Base-by-base conservation (phyloP, 2,329 filamentous ascomycete species). In the Alternaria brassicicola region DNA sequence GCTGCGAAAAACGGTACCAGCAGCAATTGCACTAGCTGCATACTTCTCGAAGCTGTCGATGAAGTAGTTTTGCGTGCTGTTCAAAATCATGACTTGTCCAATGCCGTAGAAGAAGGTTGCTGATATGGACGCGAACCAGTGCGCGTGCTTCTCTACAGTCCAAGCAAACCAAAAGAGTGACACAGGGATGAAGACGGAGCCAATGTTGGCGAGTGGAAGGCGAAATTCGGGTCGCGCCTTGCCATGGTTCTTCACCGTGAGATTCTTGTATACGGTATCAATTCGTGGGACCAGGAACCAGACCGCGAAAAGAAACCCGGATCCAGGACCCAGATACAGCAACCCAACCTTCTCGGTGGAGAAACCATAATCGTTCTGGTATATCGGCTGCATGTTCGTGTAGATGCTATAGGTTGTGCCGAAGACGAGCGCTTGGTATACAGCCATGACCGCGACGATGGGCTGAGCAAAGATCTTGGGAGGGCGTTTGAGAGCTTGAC, bases 31-130 rank as follows among this genome's bases (percentile, higher is more conserved):
- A 33, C 76, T 79, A 6, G 82, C 82, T 6, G 82, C 82, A 59
- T 82, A 83, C 66, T 78, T 77, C 57, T 83, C 81, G 55, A 83
- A 84, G 21, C 78, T 77, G 64, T 84, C 82, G 45, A 84, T 84
- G 65, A 83, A 84, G 67, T 84, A 84, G 51, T 85, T 85, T 52
- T 85, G 83, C 15, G 82, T 82, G 12, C 77, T 78, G 54, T 84
- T 85, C 52, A 85, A 71, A 28, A 84, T 83, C 63, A 82, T 80
- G 10, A 85, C 81, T 54, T 84, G 82, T 2, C 83, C 82, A 17
- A 84, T 76, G 12, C 82, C 83, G 61, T 83, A 84, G 68, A 81
- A 81, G 62, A 79, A 82, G 0, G 79, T 82, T 2, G 76, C 70
- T 0, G 76, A 66, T 31, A 82, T 78, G 5, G 77, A 73, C 2